A percentile compares a stretch with the other conserved stretches of the same genome.
These are phyloP conservation scores for Flammula alnicola DNA, from an alignment of 1,284 basidiomycete species.

Conservation along the genomic window DNA sequence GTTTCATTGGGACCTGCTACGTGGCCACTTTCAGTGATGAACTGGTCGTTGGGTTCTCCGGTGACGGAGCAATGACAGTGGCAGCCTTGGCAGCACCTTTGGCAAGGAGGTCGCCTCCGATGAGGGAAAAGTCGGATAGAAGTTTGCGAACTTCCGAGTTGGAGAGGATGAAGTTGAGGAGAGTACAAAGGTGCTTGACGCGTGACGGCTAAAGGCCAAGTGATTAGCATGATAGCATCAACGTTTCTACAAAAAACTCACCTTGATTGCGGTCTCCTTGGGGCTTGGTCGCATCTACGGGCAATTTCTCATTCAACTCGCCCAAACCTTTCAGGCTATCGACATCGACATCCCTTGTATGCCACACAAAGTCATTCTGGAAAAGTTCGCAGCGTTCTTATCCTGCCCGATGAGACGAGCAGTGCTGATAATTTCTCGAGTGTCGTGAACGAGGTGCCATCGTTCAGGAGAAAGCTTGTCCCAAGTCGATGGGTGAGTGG, in stretches of 20 bases:
- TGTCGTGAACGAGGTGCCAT: constrained; percentile 75
- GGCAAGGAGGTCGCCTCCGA: constrained; percentile 88
- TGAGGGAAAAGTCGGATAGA: constrained; percentile 78
- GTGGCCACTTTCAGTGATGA: constrained; percentile 54
- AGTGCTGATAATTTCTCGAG: constrained; percentile 75
- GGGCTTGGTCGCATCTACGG: constrained; percentile 60
- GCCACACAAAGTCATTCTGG: constrained; percentile 86
- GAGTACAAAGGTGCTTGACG: constrained; percentile 87
- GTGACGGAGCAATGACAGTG: constrained; percentile 68
- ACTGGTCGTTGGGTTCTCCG: constrained; percentile 68
- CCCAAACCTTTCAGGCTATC: constrained; percentile 39
- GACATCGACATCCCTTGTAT: constrained; percentile 64
- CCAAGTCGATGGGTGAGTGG: constrained; percentile 69
- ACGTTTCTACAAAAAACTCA: constrained; percentile 29
- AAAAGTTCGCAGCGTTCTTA: constrained; percentile 90
- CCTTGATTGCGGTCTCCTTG: constrained; percentile 66
- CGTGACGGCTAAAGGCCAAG: too few species aligned
- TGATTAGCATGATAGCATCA: neutral
- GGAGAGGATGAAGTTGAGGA: constrained; percentile 83
- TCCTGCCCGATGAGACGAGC: constrained; percentile 69
- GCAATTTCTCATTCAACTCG: constrained; percentile 21
- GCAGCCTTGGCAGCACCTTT: constrained; percentile 78
- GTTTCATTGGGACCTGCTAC: constrained; percentile 47
- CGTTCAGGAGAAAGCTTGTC: constrained; percentile 76
- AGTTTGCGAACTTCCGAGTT: constrained; percentile 94